Evolutionary conservation across 129 eudicot genomes (phyloP), one percentile per base, ranked within the genome.

Genomic region (Tanacetum coccineum): DNA sequence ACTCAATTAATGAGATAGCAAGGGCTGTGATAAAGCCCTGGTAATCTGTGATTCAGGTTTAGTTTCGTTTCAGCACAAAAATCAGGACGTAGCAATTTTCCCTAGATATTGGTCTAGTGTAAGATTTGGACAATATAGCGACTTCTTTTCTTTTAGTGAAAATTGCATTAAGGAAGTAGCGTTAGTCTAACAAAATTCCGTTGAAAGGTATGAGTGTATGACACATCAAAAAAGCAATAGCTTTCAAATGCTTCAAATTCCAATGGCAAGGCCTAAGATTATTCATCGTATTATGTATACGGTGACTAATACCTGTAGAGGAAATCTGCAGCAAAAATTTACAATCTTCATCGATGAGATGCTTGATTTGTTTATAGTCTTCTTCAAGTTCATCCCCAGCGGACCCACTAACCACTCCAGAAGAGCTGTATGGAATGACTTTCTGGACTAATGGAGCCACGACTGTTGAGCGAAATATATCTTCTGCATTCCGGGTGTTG

Each of bases 241-340:
- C 62, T 60, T 18, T 51, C 61, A 28, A 51, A 67, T 50, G 49
- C 17, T n/a, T 13, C 14, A 67, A 51, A 17, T 50, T 15, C n/a
- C 48, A 44, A 20, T 32, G 20, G 44, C 52, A 12, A 19, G 21
- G n/a, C n/a, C n/a, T n/a, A n/a, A n/a, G n/a, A n/a, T n/a, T n/a
- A n/a, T n/a, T n/a, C n/a, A n/a, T n/a, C n/a, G n/a, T n/a, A n/a
- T n/a, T n/a, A n/a, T n/a, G 15, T 28, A 36, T 67, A 45, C 32
- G 30, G 55, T 17, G 13, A 74, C 17, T 3, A 59, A 74, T 65
- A 78, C 98, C 98, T 69, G 84, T 87, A 17, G 87, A 86, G 54
- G 99, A 87, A 66, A 94, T 94, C 73, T 89, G 83, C 70, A 94
- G 78, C 57, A 94, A 75, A 79, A 94, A 94, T 75, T 83, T 94